Evolutionary conservation across 2,329 filamentous ascomycete species (phyloP).

Genomic region (Rhynchosporium agropyri): DNA sequence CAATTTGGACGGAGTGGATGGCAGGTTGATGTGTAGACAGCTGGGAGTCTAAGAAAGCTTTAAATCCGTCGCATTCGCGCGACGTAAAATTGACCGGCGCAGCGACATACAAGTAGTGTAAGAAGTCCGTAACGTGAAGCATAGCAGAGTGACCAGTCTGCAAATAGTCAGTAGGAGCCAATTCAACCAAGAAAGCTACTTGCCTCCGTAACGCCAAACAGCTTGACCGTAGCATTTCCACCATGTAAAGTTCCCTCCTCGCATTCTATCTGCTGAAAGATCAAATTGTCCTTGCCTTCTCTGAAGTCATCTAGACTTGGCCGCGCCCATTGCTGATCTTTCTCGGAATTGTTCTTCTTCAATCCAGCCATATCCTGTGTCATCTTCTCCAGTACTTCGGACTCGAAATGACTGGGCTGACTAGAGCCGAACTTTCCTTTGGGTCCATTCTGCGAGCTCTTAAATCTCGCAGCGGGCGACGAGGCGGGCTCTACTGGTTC

Average conservation of each 20-base stretch:
- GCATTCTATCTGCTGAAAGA: conserved; percentile 93
- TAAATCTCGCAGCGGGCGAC: conserved; percentile 60
- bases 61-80: conserved; percentile 77
- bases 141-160: conserved; percentile 84
- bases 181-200: conserved; percentile 22
- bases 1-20: conserved; percentile 80
- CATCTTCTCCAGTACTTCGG: conserved; percentile 92
- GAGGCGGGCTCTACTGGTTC: conserved; percentile 70
- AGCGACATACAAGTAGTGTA: conserved; percentile 92
- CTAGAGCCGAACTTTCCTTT: conserved; percentile 69
- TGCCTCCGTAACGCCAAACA: conserved; percentile 90
- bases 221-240: conserved; percentile 77
- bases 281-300: conserved; percentile 68
- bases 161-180: conserved; percentile 27
- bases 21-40: conserved; percentile 72
- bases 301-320: conserved; percentile 64
- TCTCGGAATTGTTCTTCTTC: conserved; percentile 86
- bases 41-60: conserved; percentile 76
- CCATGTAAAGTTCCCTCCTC: conserved; percentile 85
- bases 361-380: conserved; percentile 88
- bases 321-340: conserved; percentile 88
- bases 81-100: conserved; percentile 81
- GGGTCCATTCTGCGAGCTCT: conserved; percentile 63
- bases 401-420: conserved; percentile 86
- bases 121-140: conserved; percentile 92